Conservation (phyloP, 352 stramenopile genomes). For the Globisporangium okanoganense region DNA sequence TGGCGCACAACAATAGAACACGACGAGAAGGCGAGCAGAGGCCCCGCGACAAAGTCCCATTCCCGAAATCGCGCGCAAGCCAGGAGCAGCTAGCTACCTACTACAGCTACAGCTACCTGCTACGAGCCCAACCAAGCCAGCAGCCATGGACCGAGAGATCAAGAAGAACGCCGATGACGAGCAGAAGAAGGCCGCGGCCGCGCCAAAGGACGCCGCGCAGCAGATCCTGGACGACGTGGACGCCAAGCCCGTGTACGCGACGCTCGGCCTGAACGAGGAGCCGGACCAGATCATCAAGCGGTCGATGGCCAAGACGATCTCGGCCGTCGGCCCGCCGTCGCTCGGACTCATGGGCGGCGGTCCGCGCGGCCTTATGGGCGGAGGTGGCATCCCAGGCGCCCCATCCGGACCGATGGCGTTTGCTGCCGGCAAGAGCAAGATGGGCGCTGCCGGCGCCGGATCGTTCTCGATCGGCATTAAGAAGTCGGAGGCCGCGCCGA, state of each 20-base stretch:
- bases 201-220: constrained; percentile 1
- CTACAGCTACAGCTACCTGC: no score
- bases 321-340: constrained; percentile 30
- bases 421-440: constrained; percentile 35
- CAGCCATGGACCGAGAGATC: no score
- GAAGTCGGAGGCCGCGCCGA: constrained; percentile 26
- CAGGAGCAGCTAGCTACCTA: no score
- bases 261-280: constrained; percentile 41
- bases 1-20: background rate
- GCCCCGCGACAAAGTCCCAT: background rate
- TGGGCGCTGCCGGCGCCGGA: constrained; percentile 8
- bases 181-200: background rate
- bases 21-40: background rate
- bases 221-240: constrained; percentile 1
- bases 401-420: constrained; percentile 37
- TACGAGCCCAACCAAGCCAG: background rate
- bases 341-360: constrained; percentile 31
- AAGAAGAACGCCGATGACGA: constrained; percentile 3
- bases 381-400: constrained; percentile 24
- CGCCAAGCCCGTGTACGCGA: constrained; percentile 28
- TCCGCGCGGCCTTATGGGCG: constrained; percentile 19
- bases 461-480: constrained; percentile 24
- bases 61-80: constrained; percentile 1
- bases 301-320: constrained; percentile 44
- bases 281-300: constrained; percentile 44